These are phyloP conservation scores for Syzygium jambos DNA, from an alignment of 345 rosid genomes.

Conservation along the genomic window DNA sequence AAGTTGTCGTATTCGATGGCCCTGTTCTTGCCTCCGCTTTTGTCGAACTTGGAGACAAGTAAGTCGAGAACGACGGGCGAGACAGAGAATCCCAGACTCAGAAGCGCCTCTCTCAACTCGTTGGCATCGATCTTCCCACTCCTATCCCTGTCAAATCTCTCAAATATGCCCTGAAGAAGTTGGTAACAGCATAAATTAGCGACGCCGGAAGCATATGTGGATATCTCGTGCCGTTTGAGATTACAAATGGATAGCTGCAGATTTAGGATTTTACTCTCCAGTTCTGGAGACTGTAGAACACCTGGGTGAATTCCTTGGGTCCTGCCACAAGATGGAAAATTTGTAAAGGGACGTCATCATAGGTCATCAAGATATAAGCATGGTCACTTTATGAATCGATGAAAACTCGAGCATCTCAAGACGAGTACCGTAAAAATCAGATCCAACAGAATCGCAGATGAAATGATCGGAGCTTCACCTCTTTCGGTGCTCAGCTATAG, in stretches of 20 bases:
- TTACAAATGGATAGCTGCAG: neutral
- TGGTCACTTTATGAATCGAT: neutral
- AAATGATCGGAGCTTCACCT: neutral
- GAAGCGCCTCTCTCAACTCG: constrained; percentile 78
- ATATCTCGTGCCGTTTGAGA: neutral
- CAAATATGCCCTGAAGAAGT: constrained; percentile 54
- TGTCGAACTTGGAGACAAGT: constrained; percentile 76
- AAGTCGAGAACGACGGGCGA: constrained; percentile 64
- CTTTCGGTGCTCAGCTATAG: neutral
- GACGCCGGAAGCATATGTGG: neutral
- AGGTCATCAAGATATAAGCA: neutral
- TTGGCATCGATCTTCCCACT: constrained; percentile 74
- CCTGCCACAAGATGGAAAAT: constrained; percentile 25
- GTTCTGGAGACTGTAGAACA: constrained; percentile 90
- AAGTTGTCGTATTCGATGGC: constrained; percentile 93
- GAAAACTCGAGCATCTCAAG: neutral
- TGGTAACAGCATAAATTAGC: neutral
- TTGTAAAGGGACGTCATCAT: neutral
- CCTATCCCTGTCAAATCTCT: constrained; percentile 75
- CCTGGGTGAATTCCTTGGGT: constrained; percentile 68
- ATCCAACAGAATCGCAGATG: neutral
- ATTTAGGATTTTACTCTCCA: constrained; percentile 63
- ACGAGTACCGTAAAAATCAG: neutral
- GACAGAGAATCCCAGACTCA: constrained; percentile 68
- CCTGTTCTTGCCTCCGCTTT: constrained; percentile 58